Conservation (phyloP, 768 basidiomycete genomes). For the Coprinopsis strossmayeri region DNA sequence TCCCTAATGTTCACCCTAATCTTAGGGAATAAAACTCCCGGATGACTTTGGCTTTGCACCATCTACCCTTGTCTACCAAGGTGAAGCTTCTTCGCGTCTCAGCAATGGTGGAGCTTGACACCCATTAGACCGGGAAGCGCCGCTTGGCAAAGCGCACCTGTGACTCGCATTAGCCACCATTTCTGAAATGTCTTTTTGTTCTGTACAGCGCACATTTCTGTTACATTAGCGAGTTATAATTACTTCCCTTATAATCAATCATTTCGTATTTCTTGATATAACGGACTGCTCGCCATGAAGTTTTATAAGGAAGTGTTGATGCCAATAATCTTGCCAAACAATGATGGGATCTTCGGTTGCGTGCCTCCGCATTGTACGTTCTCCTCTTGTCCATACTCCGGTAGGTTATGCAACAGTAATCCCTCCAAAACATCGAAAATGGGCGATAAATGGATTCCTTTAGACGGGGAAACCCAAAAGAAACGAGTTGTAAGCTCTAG, state of each 20-base stretch:
- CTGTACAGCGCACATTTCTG: background rate
- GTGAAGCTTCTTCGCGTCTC: conserved; percentile 24
- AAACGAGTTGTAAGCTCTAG: conserved; percentile 75
- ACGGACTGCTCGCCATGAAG: no score
- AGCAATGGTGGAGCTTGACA: conserved; percentile 6
- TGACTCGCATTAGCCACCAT: conserved; percentile 19
- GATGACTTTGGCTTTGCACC: conserved; percentile 85
- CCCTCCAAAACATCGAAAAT: conserved; percentile 18
- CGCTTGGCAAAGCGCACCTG: conserved; percentile 61
- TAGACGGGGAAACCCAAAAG: conserved; percentile 69
- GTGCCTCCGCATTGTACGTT: background rate
- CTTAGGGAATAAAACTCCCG: conserved; percentile 57
- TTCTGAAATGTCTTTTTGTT: background rate
- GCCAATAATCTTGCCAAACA: conserved; percentile 1
- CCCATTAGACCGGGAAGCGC: conserved; percentile 41
- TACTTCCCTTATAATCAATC: background rate
- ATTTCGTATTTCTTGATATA: no score
- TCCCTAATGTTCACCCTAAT: no score
- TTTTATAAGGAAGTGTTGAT: no score
- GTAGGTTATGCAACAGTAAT: conserved; percentile 1
- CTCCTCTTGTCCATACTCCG: background rate
- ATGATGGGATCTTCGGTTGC: conserved; percentile 4
- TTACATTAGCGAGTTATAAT: background rate
- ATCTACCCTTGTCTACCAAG: conserved; percentile 74
- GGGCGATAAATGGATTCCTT: conserved; percentile 50